phyloP scores from a whole-genome alignment of 345 rosid species.

The Mercurialis annua region DNA sequence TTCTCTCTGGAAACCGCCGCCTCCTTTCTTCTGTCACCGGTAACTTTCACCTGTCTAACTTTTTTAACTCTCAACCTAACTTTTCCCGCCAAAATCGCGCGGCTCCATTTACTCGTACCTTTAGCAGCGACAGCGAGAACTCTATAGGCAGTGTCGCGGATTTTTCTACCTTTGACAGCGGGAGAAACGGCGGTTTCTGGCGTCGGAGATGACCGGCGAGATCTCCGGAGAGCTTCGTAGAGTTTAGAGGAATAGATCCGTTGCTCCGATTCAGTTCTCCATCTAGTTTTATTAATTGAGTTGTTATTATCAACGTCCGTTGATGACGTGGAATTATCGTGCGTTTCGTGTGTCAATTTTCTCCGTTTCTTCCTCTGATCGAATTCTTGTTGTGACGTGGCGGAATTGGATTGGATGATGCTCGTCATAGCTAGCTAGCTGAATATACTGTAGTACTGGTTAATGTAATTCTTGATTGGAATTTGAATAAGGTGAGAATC shows the following conservation, averaged over 20 bases:
- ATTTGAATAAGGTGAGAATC: neutral
- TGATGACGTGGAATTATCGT: neutral
- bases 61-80: conserved; percentile 33
- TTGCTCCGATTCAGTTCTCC: conserved; percentile 33
- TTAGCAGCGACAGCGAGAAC: conserved; percentile 63
- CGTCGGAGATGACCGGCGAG: conserved; percentile 29
- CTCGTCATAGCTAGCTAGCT: neutral
- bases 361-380: conserved; percentile 45
- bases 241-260: conserved; percentile 27
- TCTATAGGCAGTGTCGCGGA: conserved; percentile 44
- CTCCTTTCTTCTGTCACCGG: conserved; percentile 15
- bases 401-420: conserved; percentile 22
- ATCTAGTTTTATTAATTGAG: conserved; percentile 28
- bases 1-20: conserved; percentile 16
- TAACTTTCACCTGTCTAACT: conserved; percentile 44
- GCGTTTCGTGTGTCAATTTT: conserved; percentile 19
- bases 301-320: too few relatives aligned
- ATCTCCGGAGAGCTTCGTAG: conserved; percentile 41
- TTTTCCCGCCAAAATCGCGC: conserved; percentile 58
- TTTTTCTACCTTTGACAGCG: conserved; percentile 25
- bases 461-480: neutral
- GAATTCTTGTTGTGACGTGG: conserved; percentile 30
- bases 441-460: too few relatives aligned
- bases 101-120: conserved; percentile 64
- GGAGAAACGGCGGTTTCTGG: neutral